Evolutionary conservation across 768 basidiomycete species (phyloP).

Genomic region (Exsudoporus frostii): DNA sequence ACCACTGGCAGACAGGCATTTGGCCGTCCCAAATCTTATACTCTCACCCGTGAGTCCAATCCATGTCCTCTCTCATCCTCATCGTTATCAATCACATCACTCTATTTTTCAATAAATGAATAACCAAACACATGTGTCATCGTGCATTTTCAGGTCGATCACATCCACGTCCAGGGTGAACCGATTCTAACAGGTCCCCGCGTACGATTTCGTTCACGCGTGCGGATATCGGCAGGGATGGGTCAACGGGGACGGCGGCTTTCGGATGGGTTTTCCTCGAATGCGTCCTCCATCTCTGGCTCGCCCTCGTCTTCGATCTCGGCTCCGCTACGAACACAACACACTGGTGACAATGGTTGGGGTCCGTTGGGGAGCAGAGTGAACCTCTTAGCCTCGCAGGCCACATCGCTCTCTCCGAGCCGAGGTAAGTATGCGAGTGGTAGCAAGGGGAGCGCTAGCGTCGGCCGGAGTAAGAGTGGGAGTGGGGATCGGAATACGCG

Average conservation of each 20-base stretch:
- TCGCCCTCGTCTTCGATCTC: conserved; percentile 82
- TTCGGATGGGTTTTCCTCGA: conserved; percentile 24
- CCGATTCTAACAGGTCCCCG: conserved; percentile 17
- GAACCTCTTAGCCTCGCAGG: conserved; percentile 25
- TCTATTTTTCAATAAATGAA: background rate
- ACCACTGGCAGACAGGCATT: background rate
- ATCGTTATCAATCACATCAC: background rate
- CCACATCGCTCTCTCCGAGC: background rate
- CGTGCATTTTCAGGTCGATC: background rate
- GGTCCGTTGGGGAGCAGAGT: conserved; percentile 62
- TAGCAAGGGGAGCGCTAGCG: background rate
- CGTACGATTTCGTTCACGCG: conserved; percentile 71
- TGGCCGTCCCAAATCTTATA: background rate
- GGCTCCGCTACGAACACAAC: conserved; percentile 64
- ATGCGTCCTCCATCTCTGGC: conserved; percentile 45
- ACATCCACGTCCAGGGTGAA: conserved; percentile 13
- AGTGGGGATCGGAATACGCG: background rate
- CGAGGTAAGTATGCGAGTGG: background rate
- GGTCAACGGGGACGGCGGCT: conserved; percentile 43
- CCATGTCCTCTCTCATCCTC: background rate
- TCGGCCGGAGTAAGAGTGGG: background rate
- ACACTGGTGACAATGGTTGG: conserved; percentile 53
- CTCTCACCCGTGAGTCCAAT: conserved; percentile 16
- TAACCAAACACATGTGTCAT: background rate
- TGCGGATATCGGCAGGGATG: conserved; percentile 73